A percentile compares a stretch with the other conserved stretches of the same genome.
These are phyloP conservation scores for Colletotrichum falcatum DNA, from an alignment of 2,329 filamentous ascomycete species.

Conservation along the genomic window DNA sequence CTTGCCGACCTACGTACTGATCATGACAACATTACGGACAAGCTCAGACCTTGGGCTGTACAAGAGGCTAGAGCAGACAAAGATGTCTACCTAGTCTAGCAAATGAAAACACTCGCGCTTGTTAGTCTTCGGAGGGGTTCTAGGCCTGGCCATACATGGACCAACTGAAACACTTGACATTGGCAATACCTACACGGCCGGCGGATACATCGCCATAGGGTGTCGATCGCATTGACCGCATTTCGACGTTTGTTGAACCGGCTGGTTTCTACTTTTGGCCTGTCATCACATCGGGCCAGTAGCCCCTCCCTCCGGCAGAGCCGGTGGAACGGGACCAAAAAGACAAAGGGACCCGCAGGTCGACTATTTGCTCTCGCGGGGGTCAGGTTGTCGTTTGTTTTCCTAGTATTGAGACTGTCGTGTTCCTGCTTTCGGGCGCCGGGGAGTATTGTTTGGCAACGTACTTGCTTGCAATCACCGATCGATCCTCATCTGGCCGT, in stretches of 20 bases:
- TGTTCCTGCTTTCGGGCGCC: too few relatives aligned
- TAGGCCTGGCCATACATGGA: neutral
- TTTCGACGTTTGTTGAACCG: neutral
- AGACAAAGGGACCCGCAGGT: neutral
- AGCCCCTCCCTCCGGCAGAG: too few relatives aligned
- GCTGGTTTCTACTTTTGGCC: too few relatives aligned
- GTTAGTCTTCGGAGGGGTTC: neutral
- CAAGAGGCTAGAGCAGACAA: neutral
- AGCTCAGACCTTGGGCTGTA: neutral
- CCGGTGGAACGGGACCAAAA: neutral
- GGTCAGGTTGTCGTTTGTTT: neutral
- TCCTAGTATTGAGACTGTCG: too few relatives aligned
- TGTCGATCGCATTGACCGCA: neutral
- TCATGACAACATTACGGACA: constrained; percentile 4
- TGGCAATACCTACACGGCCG: neutral
- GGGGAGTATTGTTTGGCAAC: too few relatives aligned
- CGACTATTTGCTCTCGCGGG: neutral
- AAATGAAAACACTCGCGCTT: neutral
- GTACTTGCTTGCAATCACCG: neutral
- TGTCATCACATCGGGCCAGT: neutral
- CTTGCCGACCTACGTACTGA: neutral
- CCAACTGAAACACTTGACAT: neutral
- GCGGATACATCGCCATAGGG: neutral
- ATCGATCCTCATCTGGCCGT: neutral
- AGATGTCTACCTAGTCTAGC: too few relatives aligned